Evolutionary conservation across 2,329 filamentous ascomycete species (phyloP).

Genomic region (Alternaria conjuncta): DNA sequence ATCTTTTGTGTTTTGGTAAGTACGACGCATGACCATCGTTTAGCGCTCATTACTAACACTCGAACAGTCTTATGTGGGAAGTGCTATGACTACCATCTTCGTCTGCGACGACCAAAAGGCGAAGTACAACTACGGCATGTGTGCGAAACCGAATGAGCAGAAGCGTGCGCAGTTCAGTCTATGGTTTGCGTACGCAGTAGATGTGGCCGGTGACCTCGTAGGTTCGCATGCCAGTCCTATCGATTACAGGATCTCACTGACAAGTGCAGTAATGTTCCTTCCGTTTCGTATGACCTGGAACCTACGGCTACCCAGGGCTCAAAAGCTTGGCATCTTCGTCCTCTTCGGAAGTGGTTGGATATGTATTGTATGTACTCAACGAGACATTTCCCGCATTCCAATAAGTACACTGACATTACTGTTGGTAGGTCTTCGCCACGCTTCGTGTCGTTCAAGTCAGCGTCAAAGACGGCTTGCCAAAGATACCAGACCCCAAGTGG

Average conservation of each 20-base stretch:
- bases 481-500: background rate
- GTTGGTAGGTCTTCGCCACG: background rate
- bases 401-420: background rate
- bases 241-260: background rate
- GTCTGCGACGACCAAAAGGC: constrained; percentile 46
- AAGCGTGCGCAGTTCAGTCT: constrained; percentile 29
- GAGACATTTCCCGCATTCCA: background rate
- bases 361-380: background rate
- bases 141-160: constrained; percentile 20
- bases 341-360: constrained; percentile 22
- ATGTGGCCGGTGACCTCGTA: constrained; percentile 44
- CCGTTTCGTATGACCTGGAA: constrained; percentile 47
- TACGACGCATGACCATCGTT: background rate
- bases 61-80: constrained; percentile 45
- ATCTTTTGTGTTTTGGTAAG: constrained; percentile 27
- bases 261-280: constrained; percentile 42
- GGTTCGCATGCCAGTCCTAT: constrained; percentile 16
- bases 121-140: constrained; percentile 44
- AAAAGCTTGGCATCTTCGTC: constrained; percentile 42
- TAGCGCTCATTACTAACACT: background rate
- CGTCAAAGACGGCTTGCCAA: background rate
- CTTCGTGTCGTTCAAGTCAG: background rate
- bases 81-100: constrained; percentile 44
- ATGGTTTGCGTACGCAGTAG: constrained; percentile 44
- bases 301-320: constrained; percentile 38